phyloP scores from a whole-genome alignment of 2,329 filamentous ascomycete species.

The Xylaria digitata region DNA sequence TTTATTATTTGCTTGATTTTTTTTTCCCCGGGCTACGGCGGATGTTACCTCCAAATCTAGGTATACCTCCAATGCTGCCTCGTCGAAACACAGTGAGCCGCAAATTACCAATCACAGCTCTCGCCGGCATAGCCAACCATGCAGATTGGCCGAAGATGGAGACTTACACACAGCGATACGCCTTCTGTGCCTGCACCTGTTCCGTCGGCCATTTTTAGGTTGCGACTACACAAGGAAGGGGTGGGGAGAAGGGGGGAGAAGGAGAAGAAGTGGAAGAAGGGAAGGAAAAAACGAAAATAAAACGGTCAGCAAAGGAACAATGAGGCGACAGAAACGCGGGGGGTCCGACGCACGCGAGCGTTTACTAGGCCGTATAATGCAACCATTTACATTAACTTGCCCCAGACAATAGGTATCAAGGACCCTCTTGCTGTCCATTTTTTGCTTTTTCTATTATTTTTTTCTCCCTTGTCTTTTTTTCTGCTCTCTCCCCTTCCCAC shows the following conservation, averaged over 20 bases:
- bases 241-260: constrained; percentile 14
- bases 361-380: constrained; percentile 28
- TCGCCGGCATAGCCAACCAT: constrained; percentile 34
- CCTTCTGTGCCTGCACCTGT: constrained; percentile 23
- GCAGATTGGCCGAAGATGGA: constrained; percentile 35
- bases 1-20: constrained; percentile 14
- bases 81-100: constrained; percentile 36
- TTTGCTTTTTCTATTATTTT: constrained; percentile 11
- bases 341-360: constrained; percentile 32
- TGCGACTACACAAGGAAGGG: constrained; percentile 14
- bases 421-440: constrained; percentile 11
- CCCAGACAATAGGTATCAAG: constrained; percentile 31
- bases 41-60: constrained; percentile 37
- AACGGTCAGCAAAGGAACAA: constrained; percentile 28
- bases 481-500: constrained; percentile 12
- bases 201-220: constrained; percentile 27
- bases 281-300: constrained; percentile 24
- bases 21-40: constrained; percentile 39
- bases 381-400: constrained; percentile 23
- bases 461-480: constrained; percentile 9
- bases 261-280: neutral
- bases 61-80: constrained; percentile 35
- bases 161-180: constrained; percentile 29
- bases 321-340: constrained; percentile 34
- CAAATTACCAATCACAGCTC: constrained; percentile 39